Conservation (phyloP, 2,329 filamentous ascomycete species). For the Rugonectria rugulosa region DNA sequence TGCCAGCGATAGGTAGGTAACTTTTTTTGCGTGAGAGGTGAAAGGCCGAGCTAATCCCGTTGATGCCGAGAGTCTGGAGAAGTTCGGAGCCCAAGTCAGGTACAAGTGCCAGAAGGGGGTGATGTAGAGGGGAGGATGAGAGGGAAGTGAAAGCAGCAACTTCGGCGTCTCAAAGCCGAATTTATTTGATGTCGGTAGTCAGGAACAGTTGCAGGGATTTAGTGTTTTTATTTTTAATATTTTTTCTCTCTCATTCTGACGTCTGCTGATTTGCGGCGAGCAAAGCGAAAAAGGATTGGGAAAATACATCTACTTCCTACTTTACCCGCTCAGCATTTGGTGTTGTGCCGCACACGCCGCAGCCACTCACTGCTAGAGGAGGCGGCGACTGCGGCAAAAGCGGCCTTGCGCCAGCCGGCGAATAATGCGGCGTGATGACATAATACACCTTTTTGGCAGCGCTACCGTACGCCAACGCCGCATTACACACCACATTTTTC, state of each 20-base stretch:
- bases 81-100: no score
- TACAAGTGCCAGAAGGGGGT: no score
- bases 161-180: neutral
- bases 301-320: slow-evolving; percentile 9
- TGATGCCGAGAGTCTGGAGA: slow-evolving; percentile 17
- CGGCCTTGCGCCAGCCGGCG: slow-evolving; percentile 23
- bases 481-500: neutral
- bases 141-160: neutral
- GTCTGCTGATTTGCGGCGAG: slow-evolving; percentile 6
- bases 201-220: neutral
- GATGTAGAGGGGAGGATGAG: neutral
- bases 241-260: neutral
- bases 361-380: neutral
- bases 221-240: neutral
- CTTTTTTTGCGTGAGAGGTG: slow-evolving; percentile 27
- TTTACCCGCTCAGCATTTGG: slow-evolving; percentile 5
- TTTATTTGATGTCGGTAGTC: neutral
- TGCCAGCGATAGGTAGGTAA: slow-evolving; percentile 30
- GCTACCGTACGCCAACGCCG: neutral
- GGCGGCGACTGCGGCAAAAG: slow-evolving; percentile 16
- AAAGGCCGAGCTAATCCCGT: slow-evolving; percentile 43
- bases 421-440: slow-evolving; percentile 2
- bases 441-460: neutral
- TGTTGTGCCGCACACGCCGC: slow-evolving; percentile 25
- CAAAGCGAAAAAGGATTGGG: neutral